These are phyloP conservation scores for Irpex lacteus DNA, from an alignment of 1,284 basidiomycete genomes.

Conservation along the genomic window DNA sequence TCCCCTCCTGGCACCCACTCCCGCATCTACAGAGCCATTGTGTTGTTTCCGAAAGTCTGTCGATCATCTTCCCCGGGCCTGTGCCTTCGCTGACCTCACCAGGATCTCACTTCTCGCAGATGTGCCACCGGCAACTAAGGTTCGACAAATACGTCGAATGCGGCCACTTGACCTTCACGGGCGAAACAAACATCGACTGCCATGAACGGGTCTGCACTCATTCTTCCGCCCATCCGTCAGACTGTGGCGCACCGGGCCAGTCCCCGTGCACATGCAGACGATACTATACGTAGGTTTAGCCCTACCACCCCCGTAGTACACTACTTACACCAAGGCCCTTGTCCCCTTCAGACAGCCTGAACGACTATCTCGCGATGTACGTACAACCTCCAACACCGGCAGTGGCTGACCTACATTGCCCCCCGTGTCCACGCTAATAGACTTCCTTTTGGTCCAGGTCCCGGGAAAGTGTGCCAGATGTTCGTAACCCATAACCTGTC, in stretches of 20 bases:
- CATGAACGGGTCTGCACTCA: constrained; percentile 37
- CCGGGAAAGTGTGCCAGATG: constrained; percentile 42
- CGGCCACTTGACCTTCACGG: constrained; percentile 52
- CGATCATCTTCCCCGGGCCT: constrained; percentile 23
- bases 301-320: neutral
- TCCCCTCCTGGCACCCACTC: neutral
- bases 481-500: constrained; percentile 8
- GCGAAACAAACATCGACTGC: constrained; percentile 57
- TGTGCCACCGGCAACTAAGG: constrained; percentile 65
- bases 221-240: constrained; percentile 47
- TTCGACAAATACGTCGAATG: constrained; percentile 50
- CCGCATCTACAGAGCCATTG: constrained; percentile 8
- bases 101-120: constrained; percentile 29
- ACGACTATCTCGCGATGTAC: constrained; percentile 29
- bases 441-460: constrained; percentile 27
- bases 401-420: neutral
- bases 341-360: constrained; percentile 25
- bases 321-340: neutral
- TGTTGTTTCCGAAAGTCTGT: constrained; percentile 17
- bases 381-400: neutral
- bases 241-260: constrained; percentile 34
- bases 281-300: constrained; percentile 48
- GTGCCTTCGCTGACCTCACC: constrained; percentile 6
- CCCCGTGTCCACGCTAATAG: neutral
- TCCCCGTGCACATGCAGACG: constrained; percentile 49